These are phyloP conservation scores for Eremothecium gossypii DNA, from an alignment of 1,139 yeast species.

Conservation along the genomic window DNA sequence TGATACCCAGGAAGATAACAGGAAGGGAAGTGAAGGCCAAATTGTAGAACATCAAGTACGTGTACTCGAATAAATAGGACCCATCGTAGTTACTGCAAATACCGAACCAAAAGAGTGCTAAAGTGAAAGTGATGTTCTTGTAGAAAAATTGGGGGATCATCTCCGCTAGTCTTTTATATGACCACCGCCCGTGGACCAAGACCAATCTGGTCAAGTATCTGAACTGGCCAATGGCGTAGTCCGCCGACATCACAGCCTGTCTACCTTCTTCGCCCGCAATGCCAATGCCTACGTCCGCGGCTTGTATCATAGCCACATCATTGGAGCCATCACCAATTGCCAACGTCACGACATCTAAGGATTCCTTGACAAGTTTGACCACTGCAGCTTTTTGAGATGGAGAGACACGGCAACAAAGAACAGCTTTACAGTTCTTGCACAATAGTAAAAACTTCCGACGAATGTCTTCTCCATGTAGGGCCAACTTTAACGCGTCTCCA, in stretches of 20 bases:
- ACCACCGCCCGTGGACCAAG: slow-evolving; percentile 94
- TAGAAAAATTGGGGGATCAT: slow-evolving; percentile 92
- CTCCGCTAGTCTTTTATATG: slow-evolving; percentile 81
- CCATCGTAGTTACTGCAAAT: slow-evolving; percentile 81
- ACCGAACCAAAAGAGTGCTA: slow-evolving; percentile 92
- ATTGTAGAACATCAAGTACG: slow-evolving; percentile 85
- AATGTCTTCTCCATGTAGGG: slow-evolving; percentile 47
- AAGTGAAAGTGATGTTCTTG: slow-evolving; percentile 81
- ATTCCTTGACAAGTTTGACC: slow-evolving; percentile 76
- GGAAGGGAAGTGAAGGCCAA: slow-evolving; percentile 94
- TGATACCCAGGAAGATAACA: slow-evolving; percentile 77
- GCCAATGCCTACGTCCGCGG: slow-evolving; percentile 97
- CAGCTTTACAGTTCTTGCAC: slow-evolving; percentile 91
- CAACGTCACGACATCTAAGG: slow-evolving; percentile 76
- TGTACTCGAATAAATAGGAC: slow-evolving; percentile 82
- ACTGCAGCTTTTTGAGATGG: slow-evolving; percentile 97
- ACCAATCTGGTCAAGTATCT: slow-evolving; percentile 69
- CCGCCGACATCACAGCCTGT: slow-evolving; percentile 97
- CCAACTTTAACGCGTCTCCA: slow-evolving; percentile 81
- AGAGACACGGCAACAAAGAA: slow-evolving; percentile 89
- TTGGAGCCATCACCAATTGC: slow-evolving; percentile 98
- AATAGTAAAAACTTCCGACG: slow-evolving; percentile 66
- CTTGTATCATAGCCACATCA: slow-evolving; percentile 98
- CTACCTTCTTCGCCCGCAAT: slow-evolving; percentile 98
- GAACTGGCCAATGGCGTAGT: slow-evolving; percentile 93